phyloP scores from a whole-genome alignment of 129 eudicot genomes.

The Lonicera japonica region DNA sequence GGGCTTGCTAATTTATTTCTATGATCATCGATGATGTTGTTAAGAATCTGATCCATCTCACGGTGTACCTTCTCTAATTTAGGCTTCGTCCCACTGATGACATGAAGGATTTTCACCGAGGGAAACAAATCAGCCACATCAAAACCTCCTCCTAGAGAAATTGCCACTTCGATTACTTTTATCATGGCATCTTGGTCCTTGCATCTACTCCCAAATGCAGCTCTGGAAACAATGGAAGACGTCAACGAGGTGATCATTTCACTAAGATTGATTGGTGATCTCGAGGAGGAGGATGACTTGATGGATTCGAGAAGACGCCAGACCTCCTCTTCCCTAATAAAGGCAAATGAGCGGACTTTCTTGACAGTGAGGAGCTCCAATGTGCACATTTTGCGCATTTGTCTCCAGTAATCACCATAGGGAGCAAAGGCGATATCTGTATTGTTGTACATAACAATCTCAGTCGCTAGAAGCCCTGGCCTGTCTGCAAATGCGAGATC shows the following conservation, averaged over 20 bases:
- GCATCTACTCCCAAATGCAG: constrained; percentile 20
- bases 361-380: constrained; percentile 26
- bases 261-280: constrained; percentile 17
- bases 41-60: constrained; percentile 13
- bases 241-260: constrained; percentile 1
- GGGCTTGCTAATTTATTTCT: constrained; percentile 1
- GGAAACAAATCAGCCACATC: constrained; percentile 24
- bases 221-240: neutral
- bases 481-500: constrained; percentile 21
- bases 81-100: constrained; percentile 15
- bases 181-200: constrained; percentile 10
- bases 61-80: constrained; percentile 12
- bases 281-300: constrained; percentile 6
- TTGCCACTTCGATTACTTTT: constrained; percentile 21
- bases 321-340: constrained; percentile 22
- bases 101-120: constrained; percentile 17
- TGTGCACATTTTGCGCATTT: constrained; percentile 24
- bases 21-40: constrained; percentile 12
- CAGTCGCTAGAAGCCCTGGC: constrained; percentile 8
- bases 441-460: constrained; percentile 6
- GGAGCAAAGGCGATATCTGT: constrained; percentile 20
- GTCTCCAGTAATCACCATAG: constrained; percentile 30
- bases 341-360: constrained; percentile 13
- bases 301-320: constrained; percentile 15
- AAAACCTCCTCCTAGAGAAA: constrained; percentile 14